Conservation (phyloP, 805 yeast species). For the Kazachstania bromeliacearum region DNA sequence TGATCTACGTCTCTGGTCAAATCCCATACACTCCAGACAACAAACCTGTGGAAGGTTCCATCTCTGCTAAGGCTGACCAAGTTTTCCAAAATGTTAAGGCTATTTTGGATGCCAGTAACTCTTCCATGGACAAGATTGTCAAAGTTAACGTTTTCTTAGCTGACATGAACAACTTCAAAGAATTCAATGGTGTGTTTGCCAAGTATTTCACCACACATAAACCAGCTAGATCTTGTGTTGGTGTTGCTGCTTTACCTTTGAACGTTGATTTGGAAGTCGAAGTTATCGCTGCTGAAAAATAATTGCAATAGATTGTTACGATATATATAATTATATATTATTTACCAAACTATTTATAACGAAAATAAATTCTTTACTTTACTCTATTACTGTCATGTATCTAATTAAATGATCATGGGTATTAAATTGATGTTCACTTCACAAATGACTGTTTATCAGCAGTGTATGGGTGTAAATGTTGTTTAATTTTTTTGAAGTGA, state of each 20-base stretch:
- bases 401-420: too few species aligned
- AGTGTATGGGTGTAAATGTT: too few species aligned
- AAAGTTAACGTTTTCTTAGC: constrained; percentile 81
- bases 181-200: constrained; percentile 74
- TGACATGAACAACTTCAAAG: constrained; percentile 76
- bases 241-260: constrained; percentile 82
- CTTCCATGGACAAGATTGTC: constrained; percentile 71
- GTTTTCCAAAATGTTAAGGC: constrained; percentile 54
- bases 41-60: constrained; percentile 65
- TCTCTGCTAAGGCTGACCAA: constrained; percentile 68
- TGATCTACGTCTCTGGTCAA: constrained; percentile 89
- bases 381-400: not conserved
- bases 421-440: too few species aligned
- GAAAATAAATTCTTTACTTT: too few species aligned
- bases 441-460: too few species aligned
- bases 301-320: not conserved
- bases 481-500: too few species aligned
- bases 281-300: constrained; percentile 68
- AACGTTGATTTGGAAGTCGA: constrained; percentile 81
- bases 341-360: constrained; percentile 5
- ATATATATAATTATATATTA: not conserved
- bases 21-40: constrained; percentile 78
- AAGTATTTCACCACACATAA: constrained; percentile 63
- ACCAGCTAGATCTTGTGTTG: constrained; percentile 97
- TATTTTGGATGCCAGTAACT: constrained; percentile 75